These are phyloP conservation scores for Zygosaccharomyces pseudobailii DNA, from an alignment of 1,139 yeast genomes.

Conservation along the genomic window DNA sequence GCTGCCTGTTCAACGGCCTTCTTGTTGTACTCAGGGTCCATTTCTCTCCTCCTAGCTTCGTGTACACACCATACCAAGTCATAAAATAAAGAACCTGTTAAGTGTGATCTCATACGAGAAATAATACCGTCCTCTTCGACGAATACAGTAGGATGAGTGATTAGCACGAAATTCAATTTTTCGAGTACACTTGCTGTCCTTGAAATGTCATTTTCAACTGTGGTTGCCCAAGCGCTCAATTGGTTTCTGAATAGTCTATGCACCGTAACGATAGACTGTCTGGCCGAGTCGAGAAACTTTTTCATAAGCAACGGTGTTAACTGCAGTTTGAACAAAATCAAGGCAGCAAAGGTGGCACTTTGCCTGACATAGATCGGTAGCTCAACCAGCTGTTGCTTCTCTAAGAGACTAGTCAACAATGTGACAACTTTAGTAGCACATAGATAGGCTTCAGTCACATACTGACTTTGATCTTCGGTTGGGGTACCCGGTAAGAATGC, in stretches of 20 bases:
- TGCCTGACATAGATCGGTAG: conserved; percentile 85
- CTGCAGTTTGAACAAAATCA: conserved; percentile 75
- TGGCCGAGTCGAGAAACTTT: conserved; percentile 77
- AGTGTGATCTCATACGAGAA: conserved; percentile 83
- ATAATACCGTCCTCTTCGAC: conserved; percentile 67
- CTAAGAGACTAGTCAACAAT: conserved; percentile 65
- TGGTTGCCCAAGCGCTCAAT: conserved; percentile 79
- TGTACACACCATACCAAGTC: conserved; percentile 94
- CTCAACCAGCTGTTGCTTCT: conserved; percentile 66
- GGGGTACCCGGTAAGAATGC: conserved; percentile 92
- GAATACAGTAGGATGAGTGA: conserved; percentile 82
- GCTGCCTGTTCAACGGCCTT: conserved; percentile 34
- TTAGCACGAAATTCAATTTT: conserved; percentile 78
- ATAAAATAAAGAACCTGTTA: conserved; percentile 85
- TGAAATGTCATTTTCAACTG: conserved; percentile 83
- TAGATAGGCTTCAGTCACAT: conserved; percentile 75
- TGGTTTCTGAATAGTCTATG: conserved; percentile 85
- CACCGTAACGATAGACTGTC: conserved; percentile 90
- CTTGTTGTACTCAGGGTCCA: conserved; percentile 42
- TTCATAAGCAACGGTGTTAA: conserved; percentile 72
- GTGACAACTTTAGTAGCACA: conserved; percentile 82
- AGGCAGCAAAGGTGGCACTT: conserved; percentile 74
- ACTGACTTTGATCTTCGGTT: conserved; percentile 73
- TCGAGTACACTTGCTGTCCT: conserved; percentile 92
- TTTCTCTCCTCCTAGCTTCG: conserved; percentile 78